Evolutionary conservation across 345 rosid species (phyloP).

Genomic region (Streptanthus diversifolius): DNA sequence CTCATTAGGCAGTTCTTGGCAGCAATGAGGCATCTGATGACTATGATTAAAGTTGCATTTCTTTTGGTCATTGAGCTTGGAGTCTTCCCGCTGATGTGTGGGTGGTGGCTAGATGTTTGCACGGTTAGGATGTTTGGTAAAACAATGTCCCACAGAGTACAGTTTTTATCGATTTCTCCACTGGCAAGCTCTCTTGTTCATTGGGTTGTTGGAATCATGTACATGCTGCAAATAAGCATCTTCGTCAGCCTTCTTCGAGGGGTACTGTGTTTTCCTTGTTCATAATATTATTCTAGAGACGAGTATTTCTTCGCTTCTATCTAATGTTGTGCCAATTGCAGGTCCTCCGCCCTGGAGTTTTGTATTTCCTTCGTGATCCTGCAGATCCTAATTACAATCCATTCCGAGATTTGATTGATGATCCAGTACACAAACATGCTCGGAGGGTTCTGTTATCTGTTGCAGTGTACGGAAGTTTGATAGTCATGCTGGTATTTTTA

Average conservation of each 20-base stretch:
- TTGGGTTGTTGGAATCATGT: constrained; percentile 95
- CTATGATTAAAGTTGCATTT: constrained; percentile 98
- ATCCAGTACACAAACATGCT: constrained; percentile 96
- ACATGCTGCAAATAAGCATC: constrained; percentile 97
- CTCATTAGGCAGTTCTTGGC: constrained; percentile 89
- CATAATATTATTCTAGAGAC: not conserved
- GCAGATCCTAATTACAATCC: constrained; percentile 99
- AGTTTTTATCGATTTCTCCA: constrained; percentile 80
- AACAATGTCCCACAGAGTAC: constrained; percentile 84
- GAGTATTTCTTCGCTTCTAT: not conserved
- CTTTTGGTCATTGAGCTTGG: constrained; percentile 97
- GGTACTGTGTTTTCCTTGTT: constrained; percentile 46
- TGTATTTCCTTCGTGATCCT: constrained; percentile 95
- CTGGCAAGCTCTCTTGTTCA: constrained; percentile 91
- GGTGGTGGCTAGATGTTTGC: constrained; percentile 99
- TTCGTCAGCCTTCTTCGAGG: constrained; percentile 98
- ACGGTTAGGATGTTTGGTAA: constrained; percentile 95
- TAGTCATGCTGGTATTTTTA: constrained; percentile 95
- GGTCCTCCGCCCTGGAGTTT: constrained; percentile 95
- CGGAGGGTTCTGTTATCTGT: constrained; percentile 88
- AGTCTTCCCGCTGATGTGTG: constrained; percentile 98
- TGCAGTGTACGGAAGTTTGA: constrained; percentile 95
- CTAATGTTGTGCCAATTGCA: constrained; percentile 33
- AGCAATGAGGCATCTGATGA: constrained; percentile 99
- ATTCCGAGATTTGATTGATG: constrained; percentile 96